Conservation (phyloP, 306 rosid species). For the Vigna hirtella region DNA sequence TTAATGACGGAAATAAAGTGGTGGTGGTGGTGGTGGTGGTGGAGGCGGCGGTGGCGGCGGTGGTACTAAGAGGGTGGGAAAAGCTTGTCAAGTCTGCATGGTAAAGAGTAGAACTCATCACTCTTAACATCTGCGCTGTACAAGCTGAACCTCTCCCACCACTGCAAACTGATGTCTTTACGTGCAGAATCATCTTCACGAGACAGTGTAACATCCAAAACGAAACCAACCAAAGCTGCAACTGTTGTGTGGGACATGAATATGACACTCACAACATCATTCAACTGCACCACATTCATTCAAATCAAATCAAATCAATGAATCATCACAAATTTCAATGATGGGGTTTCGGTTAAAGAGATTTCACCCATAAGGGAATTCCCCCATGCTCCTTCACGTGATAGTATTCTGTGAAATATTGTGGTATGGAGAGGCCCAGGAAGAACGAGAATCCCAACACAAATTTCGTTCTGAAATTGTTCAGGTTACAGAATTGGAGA, state of each 20-base stretch:
- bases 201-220: constrained; percentile 63
- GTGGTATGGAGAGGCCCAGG: constrained; percentile 83
- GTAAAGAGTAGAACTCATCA: constrained; percentile 71
- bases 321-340: neutral
- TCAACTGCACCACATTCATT: constrained; percentile 51
- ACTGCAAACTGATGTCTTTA: constrained; percentile 65
- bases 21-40: constrained; percentile 16
- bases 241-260: constrained; percentile 80
- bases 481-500: constrained; percentile 87
- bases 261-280: constrained; percentile 57
- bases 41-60: constrained; percentile 17
- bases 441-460: constrained; percentile 82
- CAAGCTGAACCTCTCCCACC: constrained; percentile 80
- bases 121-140: constrained; percentile 63
- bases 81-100: constrained; percentile 56
- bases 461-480: constrained; percentile 80
- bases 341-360: constrained; percentile 17
- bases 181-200: constrained; percentile 52
- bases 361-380: constrained; percentile 69
- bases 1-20: neutral
- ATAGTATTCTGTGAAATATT: constrained; percentile 79
- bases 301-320: neutral
- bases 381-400: constrained; percentile 45
- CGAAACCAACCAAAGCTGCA: constrained; percentile 67
- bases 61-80: constrained; percentile 55